A percentile compares a stretch with the other conserved stretches of the same genome.
Evolutionary conservation across 2,329 filamentous ascomycete genomes (phyloP).

Genomic region (Aciculosporium take): DNA sequence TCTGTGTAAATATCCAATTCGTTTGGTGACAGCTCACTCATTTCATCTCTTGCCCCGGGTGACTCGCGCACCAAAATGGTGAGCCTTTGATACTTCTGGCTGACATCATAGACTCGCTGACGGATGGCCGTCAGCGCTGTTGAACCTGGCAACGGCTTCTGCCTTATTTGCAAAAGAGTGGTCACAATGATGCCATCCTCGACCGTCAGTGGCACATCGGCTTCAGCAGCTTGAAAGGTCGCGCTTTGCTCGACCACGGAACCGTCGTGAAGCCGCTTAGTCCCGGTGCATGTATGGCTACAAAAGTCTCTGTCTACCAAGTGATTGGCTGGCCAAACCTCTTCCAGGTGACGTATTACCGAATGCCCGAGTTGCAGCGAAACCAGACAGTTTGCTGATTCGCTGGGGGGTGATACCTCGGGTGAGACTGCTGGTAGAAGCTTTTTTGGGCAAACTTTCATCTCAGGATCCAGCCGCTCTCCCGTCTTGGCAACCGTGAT

Average conservation of each 20-base stretch:
- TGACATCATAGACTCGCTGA: constrained; percentile 37
- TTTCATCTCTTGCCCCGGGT: constrained; percentile 26
- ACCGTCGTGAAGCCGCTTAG: constrained; percentile 17
- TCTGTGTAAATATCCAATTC: constrained; percentile 32
- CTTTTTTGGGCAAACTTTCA: neutral
- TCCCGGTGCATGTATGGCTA: constrained; percentile 10
- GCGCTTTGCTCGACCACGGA: neutral
- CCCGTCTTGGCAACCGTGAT: neutral
- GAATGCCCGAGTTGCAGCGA: constrained; percentile 32
- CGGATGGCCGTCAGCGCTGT: constrained; percentile 32
- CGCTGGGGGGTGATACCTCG: constrained; percentile 5
- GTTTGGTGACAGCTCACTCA: constrained; percentile 21
- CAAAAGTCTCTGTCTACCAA: constrained; percentile 48
- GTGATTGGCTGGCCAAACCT: constrained; percentile 31
- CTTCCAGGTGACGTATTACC: constrained; percentile 36
- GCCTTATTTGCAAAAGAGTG: constrained; percentile 56
- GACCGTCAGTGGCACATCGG: constrained; percentile 61
- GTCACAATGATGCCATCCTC: constrained; percentile 55
- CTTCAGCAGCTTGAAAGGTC: constrained; percentile 35
- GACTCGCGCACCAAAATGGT: constrained; percentile 52
- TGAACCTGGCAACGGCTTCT: constrained; percentile 47
- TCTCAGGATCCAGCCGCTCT: neutral
- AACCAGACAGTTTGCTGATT: constrained; percentile 29
- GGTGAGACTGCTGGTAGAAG: constrained; percentile 7
- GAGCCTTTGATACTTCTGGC: constrained; percentile 50